Conservation (phyloP, 768 basidiomycete genomes). For the Phlebiopsis flavidoalba region DNA sequence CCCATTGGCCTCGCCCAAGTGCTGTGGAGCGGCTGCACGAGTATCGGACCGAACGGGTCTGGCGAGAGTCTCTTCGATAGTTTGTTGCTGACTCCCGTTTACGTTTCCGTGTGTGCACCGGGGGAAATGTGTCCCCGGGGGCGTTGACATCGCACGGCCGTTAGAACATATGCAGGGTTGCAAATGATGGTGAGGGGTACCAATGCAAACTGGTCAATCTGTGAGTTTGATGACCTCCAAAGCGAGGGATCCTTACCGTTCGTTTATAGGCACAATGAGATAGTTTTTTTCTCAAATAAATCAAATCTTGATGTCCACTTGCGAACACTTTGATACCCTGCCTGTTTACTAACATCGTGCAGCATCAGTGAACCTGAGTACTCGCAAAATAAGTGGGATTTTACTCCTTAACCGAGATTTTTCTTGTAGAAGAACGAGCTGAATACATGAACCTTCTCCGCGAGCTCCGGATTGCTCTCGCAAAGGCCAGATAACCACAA, state of each 20-base stretch:
- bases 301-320: conserved; percentile 94
- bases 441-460: conserved; percentile 81
- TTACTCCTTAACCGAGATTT: conserved; percentile 65
- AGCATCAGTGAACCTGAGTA: neutral
- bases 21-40: neutral
- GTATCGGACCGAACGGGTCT: neutral
- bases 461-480: conserved; percentile 50
- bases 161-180: conserved; percentile 62
- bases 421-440: conserved; percentile 99
- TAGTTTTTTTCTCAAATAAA: conserved; percentile 89
- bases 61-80: too few relatives aligned
- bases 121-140: neutral
- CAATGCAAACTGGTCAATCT: conserved; percentile 70
- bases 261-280: conserved; percentile 94
- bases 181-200: conserved; percentile 93
- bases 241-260: conserved; percentile 56
- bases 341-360: conserved; percentile 28
- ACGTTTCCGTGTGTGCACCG: conserved; percentile 21
- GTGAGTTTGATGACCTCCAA: neutral
- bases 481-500: conserved; percentile 63
- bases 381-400: conserved; percentile 11
- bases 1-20: conserved; percentile 11
- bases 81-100: conserved; percentile 18
- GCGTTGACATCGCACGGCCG: conserved; percentile 35
- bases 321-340: conserved; percentile 77